Base-by-base conservation (phyloP, 2,329 filamentous ascomycete genomes). In the Hymenoscyphus repandus region DNA sequence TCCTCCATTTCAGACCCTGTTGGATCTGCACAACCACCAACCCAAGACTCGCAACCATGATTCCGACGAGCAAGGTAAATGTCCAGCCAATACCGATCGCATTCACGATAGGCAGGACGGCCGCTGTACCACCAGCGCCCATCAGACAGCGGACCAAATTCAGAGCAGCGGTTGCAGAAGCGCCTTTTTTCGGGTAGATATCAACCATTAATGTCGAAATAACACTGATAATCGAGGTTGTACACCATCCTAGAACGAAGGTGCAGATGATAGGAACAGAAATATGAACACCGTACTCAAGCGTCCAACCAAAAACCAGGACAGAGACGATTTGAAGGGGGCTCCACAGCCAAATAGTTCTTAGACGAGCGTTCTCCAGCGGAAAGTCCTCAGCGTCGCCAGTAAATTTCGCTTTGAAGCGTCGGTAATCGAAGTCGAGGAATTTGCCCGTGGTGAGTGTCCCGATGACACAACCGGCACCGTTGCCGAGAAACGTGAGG, bases 381-480 rank as follows among this genome's bases (percentile, higher is more conserved):
- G 70, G 67, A 43, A 75, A 75, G 45, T 72, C 68, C 1, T 58
- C 58, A 5, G 51, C 37, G 6, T 38, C 46, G 22, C 59, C 45
- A 18, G 20, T 1, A 13, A 47, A 47, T 5, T 31, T 39, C 9
- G 1, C 13, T 18, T 47, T 55, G 31, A 56, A 74, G 1, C 83
- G 77, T 1, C 76, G 73, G 63, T 84, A 90, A 64, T 88, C 88
- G 67, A 75, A 76, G 64, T 89, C 86, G 33, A 88, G 74, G 1
- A 81, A 57, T 2, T 74, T 72, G 1, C 85, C 83, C 2, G 70
- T 69, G 2, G 71, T 60, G 7, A 71, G 57, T 1, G 74, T 74
- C 0, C 74, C 71, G 2, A 70, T 62, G 5, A 77, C 67, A 7
- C 72, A 75, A 1, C 76, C 77, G 1, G 63, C 66, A 0, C 76